These are phyloP conservation scores for Rhodomyrtus psidioides DNA, from an alignment of 441 rosid species.

Conservation along the genomic window DNA sequence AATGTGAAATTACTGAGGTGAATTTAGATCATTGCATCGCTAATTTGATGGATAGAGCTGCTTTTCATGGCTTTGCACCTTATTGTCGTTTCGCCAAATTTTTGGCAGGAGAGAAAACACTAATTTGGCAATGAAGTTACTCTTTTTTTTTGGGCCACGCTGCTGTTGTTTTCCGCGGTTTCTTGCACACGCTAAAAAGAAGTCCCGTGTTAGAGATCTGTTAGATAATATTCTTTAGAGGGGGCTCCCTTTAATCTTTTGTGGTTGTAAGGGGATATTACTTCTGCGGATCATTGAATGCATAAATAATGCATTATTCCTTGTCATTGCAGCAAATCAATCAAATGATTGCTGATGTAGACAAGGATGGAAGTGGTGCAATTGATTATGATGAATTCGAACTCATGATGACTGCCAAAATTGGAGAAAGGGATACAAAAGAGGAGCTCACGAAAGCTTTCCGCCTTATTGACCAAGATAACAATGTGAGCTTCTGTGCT, in stretches of 20 bases:
- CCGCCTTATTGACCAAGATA: conserved; percentile 78
- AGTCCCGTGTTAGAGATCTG: neutral
- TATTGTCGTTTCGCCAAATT: neutral
- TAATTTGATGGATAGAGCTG: neutral
- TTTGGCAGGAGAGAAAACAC: neutral
- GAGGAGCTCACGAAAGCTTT: conserved; percentile 91
- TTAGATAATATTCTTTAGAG: neutral
- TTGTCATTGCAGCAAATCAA: conserved; percentile 8
- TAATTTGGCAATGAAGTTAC: neutral
- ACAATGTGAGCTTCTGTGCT: conserved; percentile 41
- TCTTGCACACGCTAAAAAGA: neutral
- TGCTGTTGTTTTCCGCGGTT: neutral
- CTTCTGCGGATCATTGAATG: neutral
- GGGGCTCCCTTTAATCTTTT: neutral
- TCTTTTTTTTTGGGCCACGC: neutral
- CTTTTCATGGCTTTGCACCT: neutral
- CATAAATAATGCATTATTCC: neutral
- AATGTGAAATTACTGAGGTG: neutral
- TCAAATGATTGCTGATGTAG: conserved; percentile 99
- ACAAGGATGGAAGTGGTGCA: conserved; percentile 95
- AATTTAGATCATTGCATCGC: neutral
- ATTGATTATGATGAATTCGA: conserved; percentile 93
- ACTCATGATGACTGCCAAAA: conserved; percentile 95
- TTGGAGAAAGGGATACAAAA: conserved; percentile 88
- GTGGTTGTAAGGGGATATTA: neutral